Evolutionary conservation across 306 rosid genomes (phyloP), one percentile per base, ranked within the genome.

Genomic region (Citrullus mucosospermus): DNA sequence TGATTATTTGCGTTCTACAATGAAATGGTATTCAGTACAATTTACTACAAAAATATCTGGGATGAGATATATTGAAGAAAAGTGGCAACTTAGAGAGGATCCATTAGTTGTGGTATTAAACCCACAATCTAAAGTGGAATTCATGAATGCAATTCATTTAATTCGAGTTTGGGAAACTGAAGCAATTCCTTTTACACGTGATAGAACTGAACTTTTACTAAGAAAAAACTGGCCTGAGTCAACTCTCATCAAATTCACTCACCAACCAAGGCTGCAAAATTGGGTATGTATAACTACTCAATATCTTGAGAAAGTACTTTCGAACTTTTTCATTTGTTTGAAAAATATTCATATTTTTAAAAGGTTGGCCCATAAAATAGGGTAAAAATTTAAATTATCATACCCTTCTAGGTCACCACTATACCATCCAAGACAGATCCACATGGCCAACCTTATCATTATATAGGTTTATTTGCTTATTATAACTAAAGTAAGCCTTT

Each of bases 11-110:
- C 81, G 81, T 43, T 51, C 78, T 3, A 86, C 73, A 82, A 85
- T 92, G 87, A 87, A 89, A 0, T 92, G 96, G 93, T 84, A 71
- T 32, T 69, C 74, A 14, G 85, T 87, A 71, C 86, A 83, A 14
- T 41, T 65, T 30, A 80, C 74, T 61, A 55, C 66, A 14, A 8
- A 78, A 20, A 44, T 85, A 5, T 77, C 48, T 36, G 96, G 91
- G 20, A 39, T 83, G 66, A 87, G 39, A 59, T 86, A 69, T 79
- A 78, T 89, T 3, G 88, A 80, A 55, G 89, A 88, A 43, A 67
- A 67, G 15, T 67, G 74, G 74, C 53, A 67, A 41, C 53, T 67
- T 10, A 67, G 74, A n/a, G 53, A 67, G 9, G 74, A 67, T n/a
- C 32, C 74, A 18, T 67, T 67, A 20, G 53, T 67, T 67, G 74